Conservation (phyloP, 345 rosid genomes). For the Fremontodendron californicum region DNA sequence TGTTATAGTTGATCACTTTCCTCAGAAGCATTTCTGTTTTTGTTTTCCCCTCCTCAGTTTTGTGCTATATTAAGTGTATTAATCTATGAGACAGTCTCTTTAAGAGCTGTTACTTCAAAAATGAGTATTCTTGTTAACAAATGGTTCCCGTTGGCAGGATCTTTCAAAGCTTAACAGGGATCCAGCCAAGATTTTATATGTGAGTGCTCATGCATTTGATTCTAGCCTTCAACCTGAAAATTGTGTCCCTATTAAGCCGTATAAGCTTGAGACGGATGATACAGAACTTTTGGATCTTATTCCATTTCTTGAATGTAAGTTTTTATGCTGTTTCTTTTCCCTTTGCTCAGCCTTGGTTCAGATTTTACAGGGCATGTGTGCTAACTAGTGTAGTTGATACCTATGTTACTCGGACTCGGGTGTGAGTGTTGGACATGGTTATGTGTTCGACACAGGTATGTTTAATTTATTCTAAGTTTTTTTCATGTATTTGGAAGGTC, state of each 20-base stretch:
- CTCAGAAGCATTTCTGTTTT: not conserved
- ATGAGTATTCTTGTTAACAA: not conserved
- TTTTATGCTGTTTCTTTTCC: not conserved
- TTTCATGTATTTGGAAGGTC: no score
- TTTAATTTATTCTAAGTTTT: no score
- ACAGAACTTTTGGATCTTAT: conserved; percentile 87
- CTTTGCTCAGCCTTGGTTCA: not conserved
- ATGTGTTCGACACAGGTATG: no score
- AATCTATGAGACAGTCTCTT: not conserved
- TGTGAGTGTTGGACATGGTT: no score
- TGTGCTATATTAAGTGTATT: not conserved
- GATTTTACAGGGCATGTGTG: not conserved
- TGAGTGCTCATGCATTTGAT: conserved; percentile 82
- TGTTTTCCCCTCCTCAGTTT: not conserved
- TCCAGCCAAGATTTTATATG: conserved; percentile 67
- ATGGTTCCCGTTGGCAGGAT: conserved; percentile 52
- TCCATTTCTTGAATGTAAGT: conserved; percentile 95
- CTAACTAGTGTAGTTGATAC: not conserved
- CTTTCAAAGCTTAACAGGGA: conserved; percentile 93
- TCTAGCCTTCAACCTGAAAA: conserved; percentile 91
- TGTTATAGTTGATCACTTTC: conserved; percentile 19
- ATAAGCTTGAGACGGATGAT: conserved; percentile 69
- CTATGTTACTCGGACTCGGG: no score
- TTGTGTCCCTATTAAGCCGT: conserved; percentile 70
- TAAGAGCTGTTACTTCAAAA: not conserved